Percentiles rank a stretch among this genome's conserved stretches.
Conservation (phyloP, 2,329 filamentous ascomycete species). For the Sporothrix variecibatus region DNA sequence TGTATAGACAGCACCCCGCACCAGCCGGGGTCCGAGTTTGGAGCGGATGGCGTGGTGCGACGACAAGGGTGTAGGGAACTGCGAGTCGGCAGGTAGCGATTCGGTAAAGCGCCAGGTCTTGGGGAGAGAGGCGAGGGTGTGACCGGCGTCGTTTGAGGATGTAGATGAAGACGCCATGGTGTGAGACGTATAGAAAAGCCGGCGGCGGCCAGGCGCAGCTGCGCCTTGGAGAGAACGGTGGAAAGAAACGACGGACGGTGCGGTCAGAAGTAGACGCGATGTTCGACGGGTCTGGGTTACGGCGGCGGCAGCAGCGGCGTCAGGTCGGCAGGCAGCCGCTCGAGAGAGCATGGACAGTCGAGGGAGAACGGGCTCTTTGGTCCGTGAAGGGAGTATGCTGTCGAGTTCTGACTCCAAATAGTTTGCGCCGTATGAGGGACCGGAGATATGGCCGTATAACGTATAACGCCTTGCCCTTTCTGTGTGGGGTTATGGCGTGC, state of each 20-base stretch:
- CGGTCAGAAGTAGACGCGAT: neutral
- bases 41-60: slow-evolving; percentile 81
- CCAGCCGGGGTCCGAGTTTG: slow-evolving; percentile 75
- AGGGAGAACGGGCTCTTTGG: neutral
- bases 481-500: neutral
- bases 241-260: neutral
- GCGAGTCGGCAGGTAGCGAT: slow-evolving; percentile 72
- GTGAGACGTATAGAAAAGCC: neutral
- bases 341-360: slow-evolving; percentile 23
- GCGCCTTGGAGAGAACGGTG: neutral
- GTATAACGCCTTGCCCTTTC: neutral
- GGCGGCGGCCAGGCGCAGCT: neutral
- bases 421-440: neutral
- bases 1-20: slow-evolving; percentile 83
- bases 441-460: neutral
- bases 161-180: neutral
- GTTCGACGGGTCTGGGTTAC: neutral
- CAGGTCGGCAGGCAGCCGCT: slow-evolving; percentile 18
- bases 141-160: slow-evolving; percentile 32
- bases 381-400: neutral
- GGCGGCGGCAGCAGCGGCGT: neutral
- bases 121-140: slow-evolving; percentile 57
- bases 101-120: slow-evolving; percentile 67
- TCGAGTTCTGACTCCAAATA: neutral
- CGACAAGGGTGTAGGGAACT: slow-evolving; percentile 75